Conservation (phyloP, 305 asterid genomes). For the Plantago coronopus region DNA sequence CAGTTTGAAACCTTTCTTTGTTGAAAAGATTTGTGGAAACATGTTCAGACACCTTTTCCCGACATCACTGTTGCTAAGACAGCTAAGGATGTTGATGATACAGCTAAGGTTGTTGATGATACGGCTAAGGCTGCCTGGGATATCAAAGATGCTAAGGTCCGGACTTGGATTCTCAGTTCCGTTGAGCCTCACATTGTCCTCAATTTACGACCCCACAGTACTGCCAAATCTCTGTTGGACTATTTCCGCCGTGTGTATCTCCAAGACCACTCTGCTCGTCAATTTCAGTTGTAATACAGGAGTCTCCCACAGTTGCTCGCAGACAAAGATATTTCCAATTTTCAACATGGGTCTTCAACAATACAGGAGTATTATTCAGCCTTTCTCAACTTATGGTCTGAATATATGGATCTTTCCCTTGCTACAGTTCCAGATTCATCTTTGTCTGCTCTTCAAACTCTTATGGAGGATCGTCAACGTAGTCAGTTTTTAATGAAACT, state of each 20-base stretch:
- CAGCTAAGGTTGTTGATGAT: too few relatives aligned
- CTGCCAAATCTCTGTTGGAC: neutral
- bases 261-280: neutral
- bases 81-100: too few relatives aligned
- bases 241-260: neutral
- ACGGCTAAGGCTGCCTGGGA: neutral
- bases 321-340: neutral
- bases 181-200: neutral
- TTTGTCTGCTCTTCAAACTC: neutral
- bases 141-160: neutral
- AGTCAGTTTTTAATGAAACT: slow-evolving; percentile 11
- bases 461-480: neutral
- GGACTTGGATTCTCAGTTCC: neutral
- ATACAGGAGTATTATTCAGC: slow-evolving; percentile 4
- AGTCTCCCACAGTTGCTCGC: too few relatives aligned
- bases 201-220: neutral
- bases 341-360: neutral
- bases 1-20: neutral
- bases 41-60: too few relatives aligned
- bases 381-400: slow-evolving; percentile 1
- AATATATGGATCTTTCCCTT: neutral
- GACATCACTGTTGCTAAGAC: too few relatives aligned
- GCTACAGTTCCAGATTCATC: neutral
- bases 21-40: neutral
- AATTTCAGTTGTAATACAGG: slow-evolving; percentile 5